phyloP scores from a whole-genome alignment of 306 rosid species.

The Gillenia trifoliata region DNA sequence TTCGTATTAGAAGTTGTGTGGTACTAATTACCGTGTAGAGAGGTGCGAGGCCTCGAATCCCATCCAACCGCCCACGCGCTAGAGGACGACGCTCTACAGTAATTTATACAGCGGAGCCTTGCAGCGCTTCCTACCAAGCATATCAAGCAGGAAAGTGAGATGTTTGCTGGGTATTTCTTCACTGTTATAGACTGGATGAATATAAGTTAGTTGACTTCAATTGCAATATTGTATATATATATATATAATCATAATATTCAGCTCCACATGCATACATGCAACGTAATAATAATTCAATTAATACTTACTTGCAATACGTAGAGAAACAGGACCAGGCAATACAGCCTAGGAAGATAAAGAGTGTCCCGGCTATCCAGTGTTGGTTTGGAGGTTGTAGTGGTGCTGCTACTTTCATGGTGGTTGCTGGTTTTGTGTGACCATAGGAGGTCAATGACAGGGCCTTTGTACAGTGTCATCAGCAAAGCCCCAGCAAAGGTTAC shows the following conservation, averaged over 20 bases:
- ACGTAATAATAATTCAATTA: background rate
- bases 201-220: background rate
- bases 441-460: conserved; percentile 47
- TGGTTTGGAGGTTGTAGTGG: conserved; percentile 16
- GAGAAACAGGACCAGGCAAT: conserved; percentile 62
- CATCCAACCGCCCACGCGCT: conserved; percentile 54
- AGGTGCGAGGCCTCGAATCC: conserved; percentile 55
- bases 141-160: conserved; percentile 53
- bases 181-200: conserved; percentile 45
- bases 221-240: no score
- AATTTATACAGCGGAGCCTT: conserved; percentile 39
- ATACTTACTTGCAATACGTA: conserved; percentile 50
- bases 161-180: conserved; percentile 60
- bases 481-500: conserved; percentile 54
- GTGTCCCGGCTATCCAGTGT: conserved; percentile 53
- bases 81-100: conserved; percentile 38
- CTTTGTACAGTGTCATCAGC: conserved; percentile 75
- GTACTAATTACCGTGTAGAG: conserved; percentile 43
- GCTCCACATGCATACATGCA: background rate
- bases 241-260: no score
- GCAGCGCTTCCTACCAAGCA: conserved; percentile 54
- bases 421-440: conserved; percentile 9
- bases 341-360: conserved; percentile 61
- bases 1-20: background rate
- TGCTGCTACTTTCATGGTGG: conserved; percentile 14